Evolutionary conservation across 495 filamentous ascomycete species (phyloP), one percentile per base, ranked within the genome.

Genomic region (Cudoniella acicularis): DNA sequence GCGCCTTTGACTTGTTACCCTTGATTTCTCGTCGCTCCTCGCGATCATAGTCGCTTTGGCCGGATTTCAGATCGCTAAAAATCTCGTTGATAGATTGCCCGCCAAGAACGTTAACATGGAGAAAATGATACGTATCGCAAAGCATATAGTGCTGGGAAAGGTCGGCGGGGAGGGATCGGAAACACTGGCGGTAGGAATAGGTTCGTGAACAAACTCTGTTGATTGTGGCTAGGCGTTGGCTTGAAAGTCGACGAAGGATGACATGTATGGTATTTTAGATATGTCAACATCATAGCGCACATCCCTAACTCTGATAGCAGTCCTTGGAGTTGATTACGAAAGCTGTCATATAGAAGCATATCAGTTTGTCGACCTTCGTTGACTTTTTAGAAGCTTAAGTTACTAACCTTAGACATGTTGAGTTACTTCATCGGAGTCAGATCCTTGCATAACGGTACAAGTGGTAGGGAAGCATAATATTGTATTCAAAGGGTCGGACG

Each of bases 151-250:
- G 46, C 24, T 66, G 64, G 43, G 65, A 66, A 56, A 68, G 59
- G 40, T 68, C 65, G 30, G 65, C 40, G 48, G 60, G 65, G 16
- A 68, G 64, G 47, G 55, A 63, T 49, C 65, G 64, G 53, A 68
- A 68, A 55, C 65, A 68, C 40, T 63, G 59, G 49, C 65, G 65
- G 50, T 68, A 68, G 52, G 46, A 46, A 68, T 68, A 48, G 64
- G 61, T 25, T 53, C 60, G 51, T 68, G 64, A 60, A 63, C 46
- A 57, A 64, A 61, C 59, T 68, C 65, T 49, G 50, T 57, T 57
- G 54, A 56, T 66, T 65, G 59, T 25, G 65, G 63, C 49, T 65
- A 59, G 24, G 63, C 48, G 13, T 46, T 61, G 36, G 26, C 51
- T 64, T 64, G 52, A 22, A 54, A 49, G 20, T 49, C 18, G 24